Evolutionary conservation across 441 rosid genomes (phyloP).

Genomic region (Manihot esculenta): DNA sequence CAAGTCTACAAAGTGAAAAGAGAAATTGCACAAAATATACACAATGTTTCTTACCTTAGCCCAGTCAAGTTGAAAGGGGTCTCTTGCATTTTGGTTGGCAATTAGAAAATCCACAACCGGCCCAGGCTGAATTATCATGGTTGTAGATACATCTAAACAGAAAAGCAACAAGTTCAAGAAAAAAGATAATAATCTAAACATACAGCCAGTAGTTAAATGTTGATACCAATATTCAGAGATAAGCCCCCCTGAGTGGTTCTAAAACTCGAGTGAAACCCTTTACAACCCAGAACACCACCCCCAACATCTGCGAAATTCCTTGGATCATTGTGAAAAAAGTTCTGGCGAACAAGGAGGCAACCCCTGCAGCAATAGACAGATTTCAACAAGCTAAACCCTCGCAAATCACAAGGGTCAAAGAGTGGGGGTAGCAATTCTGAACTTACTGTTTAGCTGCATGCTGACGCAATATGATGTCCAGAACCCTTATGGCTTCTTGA

Average conservation of each 20-base stretch:
- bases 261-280: conserved; percentile 66
- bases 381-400: too few species aligned
- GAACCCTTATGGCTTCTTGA: conserved; percentile 59
- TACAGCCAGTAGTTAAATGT: background rate
- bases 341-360: conserved; percentile 68
- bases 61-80: conserved; percentile 66
- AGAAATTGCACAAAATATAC: background rate
- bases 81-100: conserved; percentile 57
- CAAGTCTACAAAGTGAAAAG: background rate
- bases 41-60: conserved; percentile 46
- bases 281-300: conserved; percentile 63
- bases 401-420: too few species aligned
- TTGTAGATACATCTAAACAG: conserved; percentile 70
- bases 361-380: conserved; percentile 39
- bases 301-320: conserved; percentile 46
- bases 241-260: conserved; percentile 63
- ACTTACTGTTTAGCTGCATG: conserved; percentile 59
- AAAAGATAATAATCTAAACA: background rate
- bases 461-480: conserved; percentile 59
- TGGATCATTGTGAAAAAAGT: conserved; percentile 57
- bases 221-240: conserved; percentile 55
- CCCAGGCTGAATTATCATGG: conserved; percentile 85
- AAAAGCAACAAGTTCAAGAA: background rate
- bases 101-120: conserved; percentile 70
- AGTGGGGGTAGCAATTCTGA: too few species aligned